Evolutionary conservation across 768 basidiomycete species (phyloP).

Genomic region (Kwoniella sp.): DNA sequence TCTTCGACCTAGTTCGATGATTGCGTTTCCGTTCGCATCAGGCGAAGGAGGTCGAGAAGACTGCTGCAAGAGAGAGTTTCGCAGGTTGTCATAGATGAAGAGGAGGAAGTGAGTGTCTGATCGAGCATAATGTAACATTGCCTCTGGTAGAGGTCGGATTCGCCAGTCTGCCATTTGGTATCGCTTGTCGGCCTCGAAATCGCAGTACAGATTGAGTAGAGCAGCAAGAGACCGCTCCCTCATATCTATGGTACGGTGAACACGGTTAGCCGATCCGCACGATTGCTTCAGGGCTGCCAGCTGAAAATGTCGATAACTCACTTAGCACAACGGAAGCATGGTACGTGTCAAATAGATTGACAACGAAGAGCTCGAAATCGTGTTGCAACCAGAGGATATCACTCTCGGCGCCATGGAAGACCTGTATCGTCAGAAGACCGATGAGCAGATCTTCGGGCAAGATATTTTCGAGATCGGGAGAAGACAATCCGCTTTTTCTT

Average conservation of each 20-base stretch:
- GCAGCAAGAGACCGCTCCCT: slow-evolving; percentile 80
- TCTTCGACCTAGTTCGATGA: slow-evolving; percentile 55
- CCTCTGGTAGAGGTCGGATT: slow-evolving; percentile 79
- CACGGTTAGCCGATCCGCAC: neutral
- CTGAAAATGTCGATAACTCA: slow-evolving; percentile 47
- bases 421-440: slow-evolving; percentile 58
- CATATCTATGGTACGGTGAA: slow-evolving; percentile 62
- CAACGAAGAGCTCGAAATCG: slow-evolving; percentile 89
- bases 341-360: slow-evolving; percentile 95
- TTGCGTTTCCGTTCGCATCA: slow-evolving; percentile 42
- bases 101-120: slow-evolving; percentile 96
- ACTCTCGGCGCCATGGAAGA: slow-evolving; percentile 91
- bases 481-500: too few species aligned
- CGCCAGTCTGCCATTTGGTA: slow-evolving; percentile 99
- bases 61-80: slow-evolving; percentile 71
- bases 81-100: slow-evolving; percentile 86
- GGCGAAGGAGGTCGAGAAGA: slow-evolving; percentile 40
- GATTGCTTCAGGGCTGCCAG: neutral
- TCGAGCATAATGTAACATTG: slow-evolving; percentile 89
- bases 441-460: too few species aligned
- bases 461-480: too few species aligned
- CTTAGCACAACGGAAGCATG: slow-evolving; percentile 87
- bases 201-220: slow-evolving; percentile 83
- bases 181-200: slow-evolving; percentile 87
- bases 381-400: slow-evolving; percentile 97